Evolutionary conservation across 1,284 basidiomycete species (phyloP).

Genomic region (Volvariella surrecta): DNA sequence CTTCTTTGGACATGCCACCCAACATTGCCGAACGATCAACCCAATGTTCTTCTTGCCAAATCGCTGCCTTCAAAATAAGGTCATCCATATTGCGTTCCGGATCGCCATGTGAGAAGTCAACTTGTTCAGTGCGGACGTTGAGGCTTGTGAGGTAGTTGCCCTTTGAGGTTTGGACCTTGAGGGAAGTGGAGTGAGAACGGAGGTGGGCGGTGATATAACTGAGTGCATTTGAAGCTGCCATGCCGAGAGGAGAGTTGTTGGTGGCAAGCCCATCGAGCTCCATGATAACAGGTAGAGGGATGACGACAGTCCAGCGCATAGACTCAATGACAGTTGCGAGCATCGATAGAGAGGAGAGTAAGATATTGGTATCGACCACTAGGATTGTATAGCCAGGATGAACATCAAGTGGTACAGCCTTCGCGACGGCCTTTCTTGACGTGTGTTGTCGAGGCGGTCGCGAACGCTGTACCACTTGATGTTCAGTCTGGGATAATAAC

Average conservation of each 20-base stretch:
- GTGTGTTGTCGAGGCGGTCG: conserved; percentile 23
- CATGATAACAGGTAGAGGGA: conserved; percentile 92
- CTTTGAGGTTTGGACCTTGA: conserved; percentile 92
- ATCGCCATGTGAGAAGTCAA: conserved; percentile 52
- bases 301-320: conserved; percentile 78
- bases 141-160: conserved; percentile 91
- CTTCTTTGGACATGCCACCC: conserved; percentile 26
- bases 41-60: conserved; percentile 93
- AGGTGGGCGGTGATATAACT: conserved; percentile 72
- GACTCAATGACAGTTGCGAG: conserved; percentile 76
- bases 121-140: conserved; percentile 77
- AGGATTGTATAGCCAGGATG: conserved; percentile 85
- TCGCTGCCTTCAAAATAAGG: conserved; percentile 83
- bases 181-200: conserved; percentile 62
- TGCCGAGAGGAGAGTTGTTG: conserved; percentile 59
- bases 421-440: conserved; percentile 19
- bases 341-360: conserved; percentile 72
- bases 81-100: conserved; percentile 88
- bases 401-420: conserved; percentile 40
- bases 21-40: conserved; percentile 74
- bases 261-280: conserved; percentile 87
- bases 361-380: conserved; percentile 91
- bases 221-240: conserved; percentile 66
- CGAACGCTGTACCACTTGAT: conserved; percentile 2
- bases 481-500: conserved; percentile 36